Base-by-base conservation (phyloP, 257 asterid genomes). In the Thymus quinquecostatus region DNA sequence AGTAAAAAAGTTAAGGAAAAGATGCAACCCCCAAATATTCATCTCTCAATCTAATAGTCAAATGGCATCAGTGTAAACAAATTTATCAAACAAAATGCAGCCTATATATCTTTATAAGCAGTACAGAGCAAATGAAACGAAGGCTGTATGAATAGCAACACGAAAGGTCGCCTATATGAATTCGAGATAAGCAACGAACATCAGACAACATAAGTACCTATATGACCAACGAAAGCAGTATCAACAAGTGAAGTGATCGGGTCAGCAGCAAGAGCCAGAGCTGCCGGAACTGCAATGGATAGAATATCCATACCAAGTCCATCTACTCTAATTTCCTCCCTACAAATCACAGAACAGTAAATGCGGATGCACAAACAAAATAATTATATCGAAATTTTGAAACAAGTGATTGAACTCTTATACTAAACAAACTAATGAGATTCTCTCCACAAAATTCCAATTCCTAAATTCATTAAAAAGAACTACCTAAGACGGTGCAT, bases 261-360 rank as follows among this genome's bases (percentile, higher is more conserved):
- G 28, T 93, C 98, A 33, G 97, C 96, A 0, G 92, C 91, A 41
- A 93, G 96, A 75, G 98, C 97, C 78, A 93, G 71, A 28, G 98
- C 96, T 1, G 98, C 96, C 0, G 97, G 96, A 73, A 86, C 51
- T 28, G 98, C 96, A 64, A 93, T 91, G 3, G 97, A 87, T 71
- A 93, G 71, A 71, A 93, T 87, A 51, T 93, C 91, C 84, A 82
- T 41, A 70, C 90, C 94, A 45, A 87, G 74, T 53, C 88, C 96
- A 80, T 83, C 97, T 58, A 87, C 68, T 66, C 73, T 85, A 70
- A 86, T 77, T 49, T 32, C 82, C 64, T 82, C 81, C 81, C 98
- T 92, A 74, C 63, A 77, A 74, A 69, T 56, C 55, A 48, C 76
- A 69, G 40, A 54, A 5, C 36, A 32, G 53, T 53, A 66, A 69